Evolutionary conservation across 768 basidiomycete species (phyloP).

Genomic region (Boletales sp.): DNA sequence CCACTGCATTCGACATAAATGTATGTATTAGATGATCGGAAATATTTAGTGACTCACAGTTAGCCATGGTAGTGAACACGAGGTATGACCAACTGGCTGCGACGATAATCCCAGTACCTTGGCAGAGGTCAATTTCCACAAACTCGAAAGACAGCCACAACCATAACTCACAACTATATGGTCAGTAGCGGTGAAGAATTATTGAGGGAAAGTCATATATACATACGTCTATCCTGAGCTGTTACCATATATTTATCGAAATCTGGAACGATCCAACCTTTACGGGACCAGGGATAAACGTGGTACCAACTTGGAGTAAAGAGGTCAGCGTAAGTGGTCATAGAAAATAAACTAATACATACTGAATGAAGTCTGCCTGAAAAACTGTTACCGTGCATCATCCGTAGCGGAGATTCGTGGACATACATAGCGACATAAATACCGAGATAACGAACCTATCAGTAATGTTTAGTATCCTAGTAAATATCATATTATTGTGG

Average conservation of each 20-base stretch:
- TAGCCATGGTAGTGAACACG: not conserved
- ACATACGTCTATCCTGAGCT: not conserved
- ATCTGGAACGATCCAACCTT: not conserved
- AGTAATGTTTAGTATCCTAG: not conserved
- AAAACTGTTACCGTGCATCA: no score
- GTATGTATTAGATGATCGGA: not conserved
- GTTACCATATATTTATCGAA: not conserved
- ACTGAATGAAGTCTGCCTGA: not conserved
- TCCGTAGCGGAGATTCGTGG: no score
- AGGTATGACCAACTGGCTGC: not conserved
- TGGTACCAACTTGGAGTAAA: not conserved
- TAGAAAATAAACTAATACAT: not conserved
- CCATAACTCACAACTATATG: not conserved
- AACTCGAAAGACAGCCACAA: not conserved
- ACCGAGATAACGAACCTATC: not conserved
- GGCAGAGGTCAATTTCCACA: not conserved
- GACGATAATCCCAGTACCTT: not conserved
- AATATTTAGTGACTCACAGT: not conserved
- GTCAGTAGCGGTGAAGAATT: not conserved
- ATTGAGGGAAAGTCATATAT: not conserved
- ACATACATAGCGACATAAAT: not conserved
- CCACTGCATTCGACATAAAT: not conserved
- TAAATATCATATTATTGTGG: not conserved
- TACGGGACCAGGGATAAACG: not conserved
- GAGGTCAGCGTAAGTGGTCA: not conserved